A percentile compares a stretch with the other conserved stretches of the same genome.
These are phyloP conservation scores for Lactuca sativa DNA, from an alignment of 129 eudicot species.

Conservation along the genomic window DNA sequence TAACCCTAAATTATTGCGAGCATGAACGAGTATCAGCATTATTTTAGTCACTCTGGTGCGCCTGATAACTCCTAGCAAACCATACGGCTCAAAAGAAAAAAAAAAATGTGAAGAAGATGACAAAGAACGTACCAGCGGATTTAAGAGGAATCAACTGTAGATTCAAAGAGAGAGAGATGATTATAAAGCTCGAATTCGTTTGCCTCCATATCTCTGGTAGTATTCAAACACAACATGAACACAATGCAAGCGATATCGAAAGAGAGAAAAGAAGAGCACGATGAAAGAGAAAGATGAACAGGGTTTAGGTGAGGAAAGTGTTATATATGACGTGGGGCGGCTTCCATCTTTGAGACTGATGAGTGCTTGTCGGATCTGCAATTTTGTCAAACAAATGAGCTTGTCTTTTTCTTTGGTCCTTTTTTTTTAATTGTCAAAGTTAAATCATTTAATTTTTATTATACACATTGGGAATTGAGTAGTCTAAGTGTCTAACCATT, in stretches of 20 bases:
- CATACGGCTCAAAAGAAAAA: neutral
- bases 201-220: slow-evolving; percentile 49
- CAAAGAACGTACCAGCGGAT: slow-evolving; percentile 15
- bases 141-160: slow-evolving; percentile 1
- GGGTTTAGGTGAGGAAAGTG: slow-evolving; percentile 18
- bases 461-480: neutral
- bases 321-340: slow-evolving; percentile 35
- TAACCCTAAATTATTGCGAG: slow-evolving; percentile 6
- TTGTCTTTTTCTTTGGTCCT: neutral
- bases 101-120: neutral
- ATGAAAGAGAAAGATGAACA: neutral
- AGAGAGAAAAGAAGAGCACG: neutral
- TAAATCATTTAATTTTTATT: neutral
- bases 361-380: slow-evolving; percentile 45
- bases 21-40: neutral
- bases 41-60: neutral
- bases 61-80: neutral
- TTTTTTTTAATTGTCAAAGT: neutral
- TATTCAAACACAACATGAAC: slow-evolving; percentile 4
- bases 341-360: slow-evolving; percentile 27
- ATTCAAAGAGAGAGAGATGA: slow-evolving; percentile 2
- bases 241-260: slow-evolving; percentile 1
- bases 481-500: no score
- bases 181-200: slow-evolving; percentile 44
- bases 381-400: slow-evolving; percentile 39